phyloP scores from a whole-genome alignment of 192 early-diverging fungal species.

The Dimargaris cristalligena region DNA sequence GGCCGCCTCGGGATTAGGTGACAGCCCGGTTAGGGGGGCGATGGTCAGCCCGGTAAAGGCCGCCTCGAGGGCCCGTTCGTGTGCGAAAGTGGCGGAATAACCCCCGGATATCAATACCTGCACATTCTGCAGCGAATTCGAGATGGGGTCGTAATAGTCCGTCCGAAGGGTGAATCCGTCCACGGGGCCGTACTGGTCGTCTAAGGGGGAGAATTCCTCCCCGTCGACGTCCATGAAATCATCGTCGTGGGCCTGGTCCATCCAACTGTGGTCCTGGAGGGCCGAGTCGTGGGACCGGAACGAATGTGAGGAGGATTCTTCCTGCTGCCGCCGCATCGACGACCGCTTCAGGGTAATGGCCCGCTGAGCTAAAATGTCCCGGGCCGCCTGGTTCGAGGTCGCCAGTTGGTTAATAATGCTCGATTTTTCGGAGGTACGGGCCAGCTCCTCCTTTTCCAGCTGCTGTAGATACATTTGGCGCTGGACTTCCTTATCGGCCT shows the following conservation, averaged over 20 bases:
- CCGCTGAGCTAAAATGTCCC: not conserved
- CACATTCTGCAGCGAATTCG: not conserved
- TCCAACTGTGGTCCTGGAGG: not conserved
- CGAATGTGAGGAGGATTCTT: not conserved
- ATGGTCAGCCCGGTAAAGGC: conserved; percentile 3
- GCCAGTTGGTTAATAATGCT: conserved; percentile 62
- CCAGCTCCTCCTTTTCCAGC: conserved; percentile 49
- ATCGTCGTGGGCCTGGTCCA: conserved; percentile 2
- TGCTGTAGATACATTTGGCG: conserved; percentile 53
- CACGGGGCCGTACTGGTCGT: not conserved
- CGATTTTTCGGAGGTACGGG: conserved; percentile 44
- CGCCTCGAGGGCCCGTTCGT: conserved; percentile 5
- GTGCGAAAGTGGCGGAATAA: not conserved
- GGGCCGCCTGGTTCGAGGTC: conserved; percentile 4
- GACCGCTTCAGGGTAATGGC: conserved; percentile 7
- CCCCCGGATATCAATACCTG: not conserved
- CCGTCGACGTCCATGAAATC: conserved; percentile 4
- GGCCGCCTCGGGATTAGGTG: not conserved
- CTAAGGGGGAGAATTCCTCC: not conserved
- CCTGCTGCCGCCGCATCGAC: not conserved
- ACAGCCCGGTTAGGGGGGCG: not conserved
- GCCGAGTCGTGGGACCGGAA: not conserved
- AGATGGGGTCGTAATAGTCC: conserved; percentile 9
- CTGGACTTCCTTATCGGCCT: conserved; percentile 29
- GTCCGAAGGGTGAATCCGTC: not conserved